Conservation (phyloP, 371 early-diverging fungal species). For the Thermomucor indicae-seudaticae region DNA sequence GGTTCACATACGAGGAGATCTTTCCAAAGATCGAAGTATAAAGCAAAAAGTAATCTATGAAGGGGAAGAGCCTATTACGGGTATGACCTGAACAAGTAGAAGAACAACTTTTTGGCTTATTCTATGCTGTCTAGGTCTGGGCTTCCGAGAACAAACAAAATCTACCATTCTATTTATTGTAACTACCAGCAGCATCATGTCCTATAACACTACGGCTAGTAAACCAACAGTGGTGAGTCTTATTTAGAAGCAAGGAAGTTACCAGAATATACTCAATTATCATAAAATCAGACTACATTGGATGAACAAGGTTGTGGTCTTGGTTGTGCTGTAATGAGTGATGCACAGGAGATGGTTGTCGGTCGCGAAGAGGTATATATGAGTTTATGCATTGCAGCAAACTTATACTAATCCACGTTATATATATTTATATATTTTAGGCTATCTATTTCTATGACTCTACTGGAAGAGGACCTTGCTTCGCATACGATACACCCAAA, state of each 20-base stretch:
- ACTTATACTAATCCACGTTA: background rate
- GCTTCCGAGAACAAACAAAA: constrained; percentile 71
- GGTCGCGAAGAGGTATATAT: constrained; percentile 71
- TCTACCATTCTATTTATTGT: constrained; percentile 69
- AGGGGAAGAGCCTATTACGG: constrained; percentile 82
- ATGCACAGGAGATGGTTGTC: constrained; percentile 74
- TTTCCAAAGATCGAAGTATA: constrained; percentile 71
- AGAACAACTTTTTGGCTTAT: background rate
- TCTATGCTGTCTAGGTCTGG: constrained; percentile 46
- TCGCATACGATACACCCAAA: constrained; percentile 84
- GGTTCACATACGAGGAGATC: constrained; percentile 77
- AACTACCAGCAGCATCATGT: constrained; percentile 64
- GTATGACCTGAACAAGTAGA: constrained; percentile 19
- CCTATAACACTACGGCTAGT: constrained; percentile 59
- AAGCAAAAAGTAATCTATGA: constrained; percentile 81
- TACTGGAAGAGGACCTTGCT: constrained; percentile 92
- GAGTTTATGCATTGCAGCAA: background rate
- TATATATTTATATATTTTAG: constrained; percentile 10
- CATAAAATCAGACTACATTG: constrained; percentile 49
- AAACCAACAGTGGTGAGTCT: constrained; percentile 47
- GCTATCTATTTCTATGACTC: constrained; percentile 89
- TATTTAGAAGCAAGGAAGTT: too few species aligned
- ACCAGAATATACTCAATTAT: background rate
- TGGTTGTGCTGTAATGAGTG: constrained; percentile 74
- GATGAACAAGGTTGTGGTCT: constrained; percentile 85